These are phyloP conservation scores for Backusella morwellensis DNA, from an alignment of 192 early-diverging fungal species.

Conservation along the genomic window DNA sequence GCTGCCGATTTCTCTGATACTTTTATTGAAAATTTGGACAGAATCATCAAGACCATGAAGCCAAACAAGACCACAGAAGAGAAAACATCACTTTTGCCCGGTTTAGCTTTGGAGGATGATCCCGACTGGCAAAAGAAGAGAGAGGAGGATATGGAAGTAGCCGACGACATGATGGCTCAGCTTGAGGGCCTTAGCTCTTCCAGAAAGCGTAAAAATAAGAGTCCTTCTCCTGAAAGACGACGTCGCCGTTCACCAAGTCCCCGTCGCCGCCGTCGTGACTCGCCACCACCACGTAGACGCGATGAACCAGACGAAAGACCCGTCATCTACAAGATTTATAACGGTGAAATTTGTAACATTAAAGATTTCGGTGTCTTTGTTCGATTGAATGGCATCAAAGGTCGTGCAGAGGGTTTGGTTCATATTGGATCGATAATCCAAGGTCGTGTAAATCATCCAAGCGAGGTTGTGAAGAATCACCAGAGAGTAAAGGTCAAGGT, in stretches of 20 bases:
- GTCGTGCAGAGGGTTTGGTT: conserved; percentile 84
- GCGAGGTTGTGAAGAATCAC: conserved; percentile 82
- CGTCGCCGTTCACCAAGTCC: conserved; percentile 21
- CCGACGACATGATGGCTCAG: conserved; percentile 55
- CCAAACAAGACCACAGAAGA: conserved; percentile 59
- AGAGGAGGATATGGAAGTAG: conserved; percentile 47
- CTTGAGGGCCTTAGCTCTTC: conserved; percentile 46
- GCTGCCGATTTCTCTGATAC: conserved; percentile 83
- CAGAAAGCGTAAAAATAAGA: conserved; percentile 26
- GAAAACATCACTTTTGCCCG: conserved; percentile 72
- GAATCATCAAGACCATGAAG: conserved; percentile 85
- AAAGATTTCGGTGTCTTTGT: conserved; percentile 97
- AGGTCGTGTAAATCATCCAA: conserved; percentile 72
- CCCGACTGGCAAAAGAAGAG: conserved; percentile 40
- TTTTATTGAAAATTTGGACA: conserved; percentile 81
- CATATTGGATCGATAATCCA: conserved; percentile 74
- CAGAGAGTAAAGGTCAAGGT: conserved; percentile 93
- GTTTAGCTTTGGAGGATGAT: conserved; percentile 63
- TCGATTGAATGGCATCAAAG: conserved; percentile 72
- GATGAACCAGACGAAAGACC: conserved; percentile 69
- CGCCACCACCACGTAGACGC: conserved; percentile 16
- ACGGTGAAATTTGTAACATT: conserved; percentile 76
- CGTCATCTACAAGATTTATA: conserved; percentile 90
- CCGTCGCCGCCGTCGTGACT: conserved; percentile 24
- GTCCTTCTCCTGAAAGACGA: conserved; percentile 32